Conservation (phyloP, 2,329 filamentous ascomycete genomes). For the Alternaria infectoria region DNA sequence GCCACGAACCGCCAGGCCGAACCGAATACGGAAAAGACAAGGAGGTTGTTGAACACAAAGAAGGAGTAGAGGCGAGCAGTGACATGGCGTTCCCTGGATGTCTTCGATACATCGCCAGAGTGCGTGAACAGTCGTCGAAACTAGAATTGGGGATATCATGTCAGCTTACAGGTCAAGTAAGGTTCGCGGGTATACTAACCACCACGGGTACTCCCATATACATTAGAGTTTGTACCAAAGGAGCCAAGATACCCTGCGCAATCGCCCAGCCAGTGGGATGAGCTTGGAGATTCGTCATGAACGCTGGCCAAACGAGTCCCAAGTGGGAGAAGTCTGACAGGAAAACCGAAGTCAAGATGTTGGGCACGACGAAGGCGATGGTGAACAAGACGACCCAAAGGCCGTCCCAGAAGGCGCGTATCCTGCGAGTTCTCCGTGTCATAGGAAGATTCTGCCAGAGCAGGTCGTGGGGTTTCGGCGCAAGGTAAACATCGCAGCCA, state of each 20-base stretch:
- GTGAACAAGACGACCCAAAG: constrained; percentile 84
- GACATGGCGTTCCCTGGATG: constrained; percentile 83
- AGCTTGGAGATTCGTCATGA: constrained; percentile 67
- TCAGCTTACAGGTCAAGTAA: background rate
- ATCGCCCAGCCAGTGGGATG: constrained; percentile 79
- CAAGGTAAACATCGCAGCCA: constrained; percentile 76
- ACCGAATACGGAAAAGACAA: constrained; percentile 92
- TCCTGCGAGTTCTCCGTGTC: constrained; percentile 69
- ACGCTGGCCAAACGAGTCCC: constrained; percentile 79
- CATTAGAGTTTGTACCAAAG: constrained; percentile 81
- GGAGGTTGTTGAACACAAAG: constrained; percentile 94
- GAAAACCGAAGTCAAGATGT: constrained; percentile 93
- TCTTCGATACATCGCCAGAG: constrained; percentile 90
- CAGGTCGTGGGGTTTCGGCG: constrained; percentile 86
- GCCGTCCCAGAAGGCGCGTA: constrained; percentile 77
- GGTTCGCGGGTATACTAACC: background rate
- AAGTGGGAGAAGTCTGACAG: constrained; percentile 84
- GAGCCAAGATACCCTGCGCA: constrained; percentile 89
- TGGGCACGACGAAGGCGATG: constrained; percentile 84
- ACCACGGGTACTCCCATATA: constrained; percentile 87
- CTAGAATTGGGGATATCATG: background rate
- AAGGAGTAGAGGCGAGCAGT: constrained; percentile 91
- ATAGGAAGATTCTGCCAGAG: constrained; percentile 94
- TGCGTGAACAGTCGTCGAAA: constrained; percentile 85
- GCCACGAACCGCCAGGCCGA: constrained; percentile 80